Evolutionary conservation across 2,329 filamentous ascomycete genomes (phyloP), one percentile per base, ranked within the genome.

Genomic region (Cordyceps cateniannulata): DNA sequence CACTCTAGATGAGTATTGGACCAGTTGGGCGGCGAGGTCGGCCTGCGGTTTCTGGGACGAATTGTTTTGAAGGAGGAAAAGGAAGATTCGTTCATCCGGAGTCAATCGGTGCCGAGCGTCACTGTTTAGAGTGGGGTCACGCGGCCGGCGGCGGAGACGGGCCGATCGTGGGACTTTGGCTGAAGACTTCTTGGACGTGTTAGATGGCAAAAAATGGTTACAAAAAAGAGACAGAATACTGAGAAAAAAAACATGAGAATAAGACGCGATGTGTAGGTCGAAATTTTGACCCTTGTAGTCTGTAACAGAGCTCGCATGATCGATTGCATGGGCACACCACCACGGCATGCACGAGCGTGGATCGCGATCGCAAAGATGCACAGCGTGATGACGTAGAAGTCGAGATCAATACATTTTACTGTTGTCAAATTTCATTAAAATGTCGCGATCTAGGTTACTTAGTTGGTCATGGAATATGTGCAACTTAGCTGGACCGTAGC

Each of bases 141-240:
- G 47, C 47, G 56, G 57, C 57, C 49, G 57, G 48, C 38, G 57
- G 35, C 48, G 57, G 57, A 59, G 57, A 59, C 57, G 57, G 57
- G 40, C 57, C 57, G 48, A 52, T 10, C 8, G 32, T 45, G 5
- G 5, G 42, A 12, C 2, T 22, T 22, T 22, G n/a, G 4, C 18
- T 3, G 42, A 35, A 12, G 32, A n/a, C n/a, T n/a, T n/a, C n/a
- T n/a, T n/a, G n/a, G n/a, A n/a, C n/a, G n/a, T n/a, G n/a, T n/a
- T n/a, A n/a, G 9, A 35, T 4, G 32, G 32, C 14, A 12, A 35
- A 12, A 35, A 10, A 35, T 4, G 32, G 32, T 35, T 12, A 2
- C 42, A 20, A 18, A 50, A 50, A 38, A 24, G 0, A 35, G 32
- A 35, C 32, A 35, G 8, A 29, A 29, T 29, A 29, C 3, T 18